Evolutionary conservation across 192 early-diverging fungal genomes (phyloP), one percentile per base, ranked within the genome.

Genomic region (Gamsiella multidivaricata): DNA sequence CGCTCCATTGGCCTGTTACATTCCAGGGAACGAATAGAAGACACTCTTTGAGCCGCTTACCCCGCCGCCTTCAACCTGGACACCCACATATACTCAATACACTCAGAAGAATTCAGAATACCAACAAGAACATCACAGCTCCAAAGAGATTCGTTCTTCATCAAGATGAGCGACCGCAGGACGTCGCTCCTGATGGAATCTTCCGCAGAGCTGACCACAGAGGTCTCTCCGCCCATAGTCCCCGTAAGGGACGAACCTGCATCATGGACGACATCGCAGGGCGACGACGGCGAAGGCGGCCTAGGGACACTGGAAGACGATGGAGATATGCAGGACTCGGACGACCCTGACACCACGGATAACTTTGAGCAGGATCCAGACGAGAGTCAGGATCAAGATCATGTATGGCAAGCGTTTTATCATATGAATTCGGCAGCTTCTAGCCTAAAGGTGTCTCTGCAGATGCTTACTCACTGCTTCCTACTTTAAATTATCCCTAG

Each of bases 261-360:
- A 10, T 78, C 74, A 25, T 78, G 74, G 74, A 78, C 74, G 31
- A 69, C 65, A 46, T 78, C 74, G 1, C 74, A 78, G 33, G 74
- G 74, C 14, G 74, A 78, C 43, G 64, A 76, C 26, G 54, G 23
- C 8, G 65, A 60, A 1, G 57, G 33, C 1, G 60, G 12, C 18
- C 15, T 78, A 10, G 74, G 47, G 2, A 46, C 41, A 6, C 37
- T 59, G 18, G 61, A 47, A 18, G 70, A 73, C 29, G 70, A 65
- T 23, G 70, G 52, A 22, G 72, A 78, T 42, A 78, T 78, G 65
- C 74, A 78, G 52, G 74, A 78, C 47, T 78, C 74, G 20, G 74
- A 70, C n/a, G 64, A 73, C 47, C 74, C 66, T 10, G 74, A 78
- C 33, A 78, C 74, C 11, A 78, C 74, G 0, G 59, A 69, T 28